phyloP scores from a whole-genome alignment of 192 early-diverging fungal genomes.

The Chytriomyces confervae region DNA sequence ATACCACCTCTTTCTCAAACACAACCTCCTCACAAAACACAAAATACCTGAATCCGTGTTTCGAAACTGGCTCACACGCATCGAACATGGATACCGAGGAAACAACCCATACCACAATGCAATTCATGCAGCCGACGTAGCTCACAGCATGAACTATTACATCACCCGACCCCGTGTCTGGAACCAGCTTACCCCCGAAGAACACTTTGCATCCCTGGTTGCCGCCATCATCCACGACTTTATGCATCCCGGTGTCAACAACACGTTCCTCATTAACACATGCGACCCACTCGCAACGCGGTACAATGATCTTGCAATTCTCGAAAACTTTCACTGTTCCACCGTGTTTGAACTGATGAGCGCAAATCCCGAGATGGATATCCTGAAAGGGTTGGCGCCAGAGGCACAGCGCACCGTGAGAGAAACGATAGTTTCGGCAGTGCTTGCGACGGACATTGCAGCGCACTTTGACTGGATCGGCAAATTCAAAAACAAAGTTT shows the following conservation, averaged over 20 bases:
- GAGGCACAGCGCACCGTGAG: slow-evolving; percentile 48
- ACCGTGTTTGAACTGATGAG: slow-evolving; percentile 51
- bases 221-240: slow-evolving; percentile 56
- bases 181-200: slow-evolving; percentile 37
- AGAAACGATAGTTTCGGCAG: slow-evolving; percentile 53
- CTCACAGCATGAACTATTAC: slow-evolving; percentile 86
- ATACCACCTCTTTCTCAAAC: slow-evolving; percentile 37
- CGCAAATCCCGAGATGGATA: slow-evolving; percentile 44
- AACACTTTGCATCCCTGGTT: slow-evolving; percentile 54
- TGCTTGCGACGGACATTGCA: slow-evolving; percentile 63
- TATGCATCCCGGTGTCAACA: slow-evolving; percentile 93
- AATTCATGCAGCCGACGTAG: slow-evolving; percentile 91
- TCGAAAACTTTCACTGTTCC: slow-evolving; percentile 88
- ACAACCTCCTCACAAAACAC: slow-evolving; percentile 42
- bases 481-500: slow-evolving; percentile 59
- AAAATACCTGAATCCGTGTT: slow-evolving; percentile 37
- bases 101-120: slow-evolving; percentile 95
- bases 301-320: slow-evolving; percentile 92
- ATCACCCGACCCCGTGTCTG: slow-evolving; percentile 40
- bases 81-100: slow-evolving; percentile 47
- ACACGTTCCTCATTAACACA: slow-evolving; percentile 86
- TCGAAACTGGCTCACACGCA: slow-evolving; percentile 35
- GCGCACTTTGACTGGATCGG: slow-evolving; percentile 61
- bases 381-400: slow-evolving; percentile 41
- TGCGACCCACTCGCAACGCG: slow-evolving; percentile 82